Evolutionary conservation across 805 yeast species (phyloP).

Genomic region (Hanseniaspora mollemarum): DNA sequence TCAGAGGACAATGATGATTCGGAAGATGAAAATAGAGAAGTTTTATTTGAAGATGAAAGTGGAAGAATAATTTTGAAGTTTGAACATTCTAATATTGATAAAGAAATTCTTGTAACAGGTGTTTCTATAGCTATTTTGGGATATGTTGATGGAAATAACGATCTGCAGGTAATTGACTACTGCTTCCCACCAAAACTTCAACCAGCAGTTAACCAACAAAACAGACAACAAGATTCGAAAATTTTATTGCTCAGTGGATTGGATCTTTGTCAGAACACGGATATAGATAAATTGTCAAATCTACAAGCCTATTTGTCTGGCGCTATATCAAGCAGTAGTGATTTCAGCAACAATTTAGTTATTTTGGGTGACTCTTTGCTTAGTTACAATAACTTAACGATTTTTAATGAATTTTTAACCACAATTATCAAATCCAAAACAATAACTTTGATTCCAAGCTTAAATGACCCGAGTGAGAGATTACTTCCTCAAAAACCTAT

Average conservation of each 20-base stretch:
- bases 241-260: conserved; percentile 73
- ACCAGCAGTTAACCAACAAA: conserved; percentile 25
- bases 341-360: conserved; percentile 43
- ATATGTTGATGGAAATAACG: conserved; percentile 70
- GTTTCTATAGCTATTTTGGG: conserved; percentile 79
- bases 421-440: conserved; percentile 52
- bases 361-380: conserved; percentile 23
- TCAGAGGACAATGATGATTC: neutral
- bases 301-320: conserved; percentile 65
- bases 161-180: conserved; percentile 72
- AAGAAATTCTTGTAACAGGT: conserved; percentile 72
- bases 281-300: conserved; percentile 41
- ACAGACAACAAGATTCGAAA: conserved; percentile 30
- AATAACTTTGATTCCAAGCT: conserved; percentile 75
- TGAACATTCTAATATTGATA: conserved; percentile 39
- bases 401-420: conserved; percentile 48
- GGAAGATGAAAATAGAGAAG: conserved; percentile 42
- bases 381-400: conserved; percentile 43
- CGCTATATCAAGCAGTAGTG: conserved; percentile 68
- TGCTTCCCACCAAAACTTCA: conserved; percentile 61
- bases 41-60: conserved; percentile 82
- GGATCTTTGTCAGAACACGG: conserved; percentile 38
- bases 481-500: conserved; percentile 83
- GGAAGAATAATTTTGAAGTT: conserved; percentile 74
- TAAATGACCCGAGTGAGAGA: conserved; percentile 69